Evolutionary conservation across 2,329 filamentous ascomycete genomes (phyloP), one percentile per base, ranked within the genome.

Genomic region (Aspergillus brasiliensis): DNA sequence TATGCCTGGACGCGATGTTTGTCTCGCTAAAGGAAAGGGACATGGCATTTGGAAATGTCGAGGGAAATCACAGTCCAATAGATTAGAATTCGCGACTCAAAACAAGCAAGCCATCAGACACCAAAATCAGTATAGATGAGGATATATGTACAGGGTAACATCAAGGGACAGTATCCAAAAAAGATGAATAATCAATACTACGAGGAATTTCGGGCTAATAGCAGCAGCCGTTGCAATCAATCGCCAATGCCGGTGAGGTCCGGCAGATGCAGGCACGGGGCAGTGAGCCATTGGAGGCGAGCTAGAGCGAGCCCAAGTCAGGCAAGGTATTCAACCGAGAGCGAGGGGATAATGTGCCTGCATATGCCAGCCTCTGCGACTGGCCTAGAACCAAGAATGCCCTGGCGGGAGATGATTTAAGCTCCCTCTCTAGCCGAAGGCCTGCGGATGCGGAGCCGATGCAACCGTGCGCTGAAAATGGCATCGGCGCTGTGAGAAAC

Each of bases 341-440:
- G 23, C 23, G 28, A 44, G 52, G 37, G 28, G 27, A 23, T 19
- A 31, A 28, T 21, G 52, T 55, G 52, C 52, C 52, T 55, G 52
- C 52, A 55, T 55, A 34, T 44, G 23, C 25, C 51, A 19, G 37
- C 25, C 19, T 27, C 44, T 21, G 37, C 17, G 27, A 42, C 23
- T 42, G 38, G 52, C 23, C 52, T 55, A 44, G 52, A 49, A 55
- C 5, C 38, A 19, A 44, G 52, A 31, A 55, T 31, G 25, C 11
- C n/a, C 40, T 17, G 23, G 38, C 52, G 23, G 52, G 5, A 44
- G 42, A 46, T 46, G 17, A 8, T 55, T 46, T 55, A 44, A 55
- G 52, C 40, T 55, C n/a, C n/a, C 52, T 44, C 40, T 42, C 37
- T 37, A 40, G 19, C 10, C n/a, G 40, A 27, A 28, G 46, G 23